Conservation (phyloP, 768 basidiomycete species). For the Dentipellis fragilis region DNA sequence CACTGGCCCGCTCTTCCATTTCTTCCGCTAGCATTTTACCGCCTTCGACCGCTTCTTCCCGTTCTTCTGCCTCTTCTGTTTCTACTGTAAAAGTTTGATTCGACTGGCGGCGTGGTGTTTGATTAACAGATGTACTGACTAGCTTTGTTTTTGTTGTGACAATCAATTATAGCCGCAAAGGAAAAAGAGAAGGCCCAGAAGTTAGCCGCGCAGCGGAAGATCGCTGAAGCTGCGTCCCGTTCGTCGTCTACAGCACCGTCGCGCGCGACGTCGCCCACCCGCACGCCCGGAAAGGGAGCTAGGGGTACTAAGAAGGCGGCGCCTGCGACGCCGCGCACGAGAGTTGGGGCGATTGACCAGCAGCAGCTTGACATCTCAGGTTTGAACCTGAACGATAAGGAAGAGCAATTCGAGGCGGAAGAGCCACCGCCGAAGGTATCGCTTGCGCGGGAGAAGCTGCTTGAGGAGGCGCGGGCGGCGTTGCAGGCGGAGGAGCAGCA, state of each 20-base stretch:
- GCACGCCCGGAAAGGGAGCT: constrained; percentile 3
- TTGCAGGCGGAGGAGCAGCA: constrained; percentile 35
- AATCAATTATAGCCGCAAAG: constrained; percentile 51
- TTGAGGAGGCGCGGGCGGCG: constrained; percentile 64
- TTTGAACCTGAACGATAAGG: constrained; percentile 49
- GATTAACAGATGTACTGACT: constrained; percentile 23
- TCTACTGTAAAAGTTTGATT: constrained; percentile 24
- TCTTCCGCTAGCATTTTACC: constrained; percentile 9
- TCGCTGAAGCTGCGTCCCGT: constrained; percentile 15
- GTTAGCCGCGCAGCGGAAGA: constrained; percentile 35
- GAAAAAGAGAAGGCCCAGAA: constrained; percentile 73
- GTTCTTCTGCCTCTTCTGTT: constrained; percentile 17
- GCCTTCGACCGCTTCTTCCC: constrained; percentile 16
- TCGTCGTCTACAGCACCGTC: constrained; percentile 5
- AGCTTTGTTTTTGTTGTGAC: constrained; percentile 11
- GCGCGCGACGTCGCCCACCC: constrained; percentile 6
- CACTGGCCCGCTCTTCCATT: constrained; percentile 28
- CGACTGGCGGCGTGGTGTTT: constrained; percentile 16
- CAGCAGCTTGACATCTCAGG: constrained; percentile 65
- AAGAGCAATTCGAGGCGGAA: constrained; percentile 30
- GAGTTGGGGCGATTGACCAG: constrained; percentile 43
- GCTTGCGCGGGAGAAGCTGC: constrained; percentile 68
- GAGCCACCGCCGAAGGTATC: constrained; percentile 51
- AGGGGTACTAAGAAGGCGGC: constrained; percentile 34
- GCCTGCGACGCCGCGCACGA: constrained; percentile 23